Conservation (phyloP, 768 basidiomycete genomes). For the Amanita muscaria region DNA sequence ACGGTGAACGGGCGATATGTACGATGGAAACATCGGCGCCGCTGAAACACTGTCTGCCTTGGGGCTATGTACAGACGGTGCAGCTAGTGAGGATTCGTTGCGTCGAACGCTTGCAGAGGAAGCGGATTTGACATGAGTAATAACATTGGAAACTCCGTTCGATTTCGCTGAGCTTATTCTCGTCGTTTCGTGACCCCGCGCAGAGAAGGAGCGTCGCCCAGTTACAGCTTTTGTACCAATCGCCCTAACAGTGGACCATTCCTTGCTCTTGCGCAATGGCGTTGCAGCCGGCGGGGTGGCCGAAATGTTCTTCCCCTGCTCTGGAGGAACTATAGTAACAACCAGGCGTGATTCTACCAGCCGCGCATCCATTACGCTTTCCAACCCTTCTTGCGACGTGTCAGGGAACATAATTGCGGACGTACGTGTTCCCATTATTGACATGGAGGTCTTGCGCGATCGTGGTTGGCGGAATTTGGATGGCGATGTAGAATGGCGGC, state of each 20-base stretch:
- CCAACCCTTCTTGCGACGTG: slow-evolving; percentile 59
- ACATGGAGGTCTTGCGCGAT: slow-evolving; percentile 7
- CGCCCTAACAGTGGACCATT: neutral
- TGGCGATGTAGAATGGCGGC: slow-evolving; percentile 8
- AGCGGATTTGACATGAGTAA: slow-evolving; percentile 18
- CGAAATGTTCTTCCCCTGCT: slow-evolving; percentile 5
- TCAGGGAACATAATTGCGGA: slow-evolving; percentile 36
- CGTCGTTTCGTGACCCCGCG: slow-evolving; percentile 17
- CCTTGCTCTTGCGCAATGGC: slow-evolving; percentile 1
- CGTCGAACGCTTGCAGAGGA: slow-evolving; percentile 17
- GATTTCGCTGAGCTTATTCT: slow-evolving; percentile 11
- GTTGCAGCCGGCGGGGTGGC: slow-evolving; percentile 6
- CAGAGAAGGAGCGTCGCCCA: slow-evolving; percentile 2
- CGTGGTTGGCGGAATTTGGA: slow-evolving; percentile 8
- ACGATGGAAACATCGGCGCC: slow-evolving; percentile 28
- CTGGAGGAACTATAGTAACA: slow-evolving; percentile 34
- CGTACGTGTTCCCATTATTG: slow-evolving; percentile 2
- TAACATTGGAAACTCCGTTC: slow-evolving; percentile 4
- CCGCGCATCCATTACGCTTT: slow-evolving; percentile 63
- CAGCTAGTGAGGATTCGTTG: slow-evolving; percentile 8
- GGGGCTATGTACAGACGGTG: slow-evolving; percentile 5
- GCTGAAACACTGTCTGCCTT: neutral
- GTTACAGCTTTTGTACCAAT: neutral
- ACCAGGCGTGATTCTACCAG: slow-evolving; percentile 73
- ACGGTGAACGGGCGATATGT: slow-evolving; percentile 68